Conservation (phyloP, 495 filamentous ascomycete species). For the Cercophora samala region DNA sequence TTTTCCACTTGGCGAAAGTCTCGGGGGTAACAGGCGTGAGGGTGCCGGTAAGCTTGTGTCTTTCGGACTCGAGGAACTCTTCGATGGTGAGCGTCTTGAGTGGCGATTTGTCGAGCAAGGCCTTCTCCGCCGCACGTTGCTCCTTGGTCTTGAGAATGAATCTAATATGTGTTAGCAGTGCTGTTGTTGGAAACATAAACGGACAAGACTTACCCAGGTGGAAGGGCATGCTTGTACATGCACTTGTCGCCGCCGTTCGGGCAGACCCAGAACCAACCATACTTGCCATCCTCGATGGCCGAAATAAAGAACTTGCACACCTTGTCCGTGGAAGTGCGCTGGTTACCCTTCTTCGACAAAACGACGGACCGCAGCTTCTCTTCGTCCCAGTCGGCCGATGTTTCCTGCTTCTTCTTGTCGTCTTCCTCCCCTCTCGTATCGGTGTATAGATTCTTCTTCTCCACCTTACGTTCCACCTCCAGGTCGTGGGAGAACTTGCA, state of each 20-base stretch:
- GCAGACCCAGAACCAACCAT: constrained; percentile 99
- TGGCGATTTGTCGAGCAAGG: constrained; percentile 93
- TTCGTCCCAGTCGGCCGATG: constrained; percentile 94
- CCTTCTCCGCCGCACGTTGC: constrained; percentile 93
- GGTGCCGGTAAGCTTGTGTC: constrained; percentile 85
- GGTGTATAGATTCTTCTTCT: constrained; percentile 89
- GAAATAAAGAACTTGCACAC: constrained; percentile 99
- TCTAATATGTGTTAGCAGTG: constrained; percentile 39
- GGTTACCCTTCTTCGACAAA: constrained; percentile 94
- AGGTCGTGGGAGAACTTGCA: constrained; percentile 97
- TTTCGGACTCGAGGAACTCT: constrained; percentile 93
- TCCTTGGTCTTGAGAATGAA: constrained; percentile 98
- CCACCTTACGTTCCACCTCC: constrained; percentile 79
- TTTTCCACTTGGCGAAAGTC: constrained; percentile 92
- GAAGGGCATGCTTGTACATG: constrained; percentile 96
- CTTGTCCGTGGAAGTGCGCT: constrained; percentile 92
- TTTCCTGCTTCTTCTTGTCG: constrained; percentile 85
- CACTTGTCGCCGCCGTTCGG: constrained; percentile 96
- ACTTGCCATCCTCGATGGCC: constrained; percentile 96
- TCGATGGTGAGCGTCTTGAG: constrained; percentile 92
- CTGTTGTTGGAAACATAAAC: constrained; percentile 27
- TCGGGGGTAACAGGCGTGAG: constrained; percentile 92
- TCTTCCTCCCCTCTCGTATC: constrained; percentile 74
- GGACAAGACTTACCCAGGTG: constrained; percentile 67
- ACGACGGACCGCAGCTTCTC: constrained; percentile 90